Base-by-base conservation (phyloP, 2,329 filamentous ascomycete species). In the Laburnicola sp. region DNA sequence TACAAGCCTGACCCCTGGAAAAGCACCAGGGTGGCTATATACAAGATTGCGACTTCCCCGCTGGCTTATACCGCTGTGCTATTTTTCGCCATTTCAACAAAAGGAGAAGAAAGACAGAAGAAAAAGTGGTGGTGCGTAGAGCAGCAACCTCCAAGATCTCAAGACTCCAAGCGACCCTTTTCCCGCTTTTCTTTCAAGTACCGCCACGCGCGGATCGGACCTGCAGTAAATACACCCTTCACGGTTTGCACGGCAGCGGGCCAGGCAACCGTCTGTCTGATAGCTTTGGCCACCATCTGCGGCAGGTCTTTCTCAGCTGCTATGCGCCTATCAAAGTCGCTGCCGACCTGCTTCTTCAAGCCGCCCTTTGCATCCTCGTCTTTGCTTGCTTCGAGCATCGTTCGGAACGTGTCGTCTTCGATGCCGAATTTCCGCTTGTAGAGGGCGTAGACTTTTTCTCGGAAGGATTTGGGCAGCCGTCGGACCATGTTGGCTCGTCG, bases 401-500 rank as follows among this genome's bases (percentile, higher is more conserved):
- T 82, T 64, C 89, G 80, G 71, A 96, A 99, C 48, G 96, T 91
- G 3, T 83, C 82, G 11, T 86, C 85, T 0, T 93, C 91, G 37
- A 99, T 94, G 49, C 83, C 82, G 65, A 92, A 95, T 66, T 96
- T 93, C 69, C 87, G 86, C 72, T 96, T 92, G 72, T 97, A 99
- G 65, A 92, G 86, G 73, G 96, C 96, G 76, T 99, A 99, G 0
- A 99, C 78, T 52, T 91, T 92, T 47, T 88, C 84, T 32, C 94
- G 85, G 80, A 99, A 97, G 4, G 86, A 81, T 63, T 88, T 87
- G 3, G 94, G 94, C 8, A 99, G 78, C 9, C 94, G 87, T 4
- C 94, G 86, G 7, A 99, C 93, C 90, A 99, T 99, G 74, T 99
- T 99, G 16, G 89, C 91, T 50, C 94, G 86, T 66, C 89, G 91